Evolutionary conservation across 306 rosid species (phyloP).

Genomic region (Dryas alaskensis): DNA sequence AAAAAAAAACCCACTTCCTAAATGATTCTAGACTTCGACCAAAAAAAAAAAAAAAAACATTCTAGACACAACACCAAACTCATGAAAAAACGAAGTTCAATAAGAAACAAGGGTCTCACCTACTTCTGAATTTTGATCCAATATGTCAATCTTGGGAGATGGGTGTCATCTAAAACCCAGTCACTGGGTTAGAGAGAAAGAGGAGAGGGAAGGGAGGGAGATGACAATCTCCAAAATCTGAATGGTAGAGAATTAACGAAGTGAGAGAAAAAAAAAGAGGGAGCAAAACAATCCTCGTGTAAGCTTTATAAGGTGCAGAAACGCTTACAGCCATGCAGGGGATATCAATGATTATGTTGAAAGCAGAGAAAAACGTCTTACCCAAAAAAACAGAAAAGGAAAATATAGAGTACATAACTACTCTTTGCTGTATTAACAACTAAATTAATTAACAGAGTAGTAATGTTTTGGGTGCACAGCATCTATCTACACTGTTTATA

Average conservation of each 20-base stretch:
- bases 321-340: conserved; percentile 64
- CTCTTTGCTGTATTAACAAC: not conserved
- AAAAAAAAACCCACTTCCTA: conserved; percentile 16
- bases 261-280: conserved; percentile 42
- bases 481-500: not conserved
- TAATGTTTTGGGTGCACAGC: not conserved
- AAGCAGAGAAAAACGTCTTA: conserved; percentile 18
- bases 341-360: conserved; percentile 32
- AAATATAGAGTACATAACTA: not conserved
- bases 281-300: conserved; percentile 54
- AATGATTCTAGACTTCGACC: not conserved
- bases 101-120: conserved; percentile 24
- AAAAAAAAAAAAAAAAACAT: not conserved
- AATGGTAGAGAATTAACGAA: conserved; percentile 47
- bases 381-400: not conserved
- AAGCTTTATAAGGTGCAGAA: conserved; percentile 45
- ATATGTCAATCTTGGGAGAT: conserved; percentile 16
- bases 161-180: conserved; percentile 18
- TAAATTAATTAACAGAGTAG: not conserved
- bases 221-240: conserved; percentile 48
- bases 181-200: conserved; percentile 25
- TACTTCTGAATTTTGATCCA: conserved; percentile 17
- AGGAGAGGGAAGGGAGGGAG: conserved; percentile 23
- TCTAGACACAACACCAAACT: not conserved
- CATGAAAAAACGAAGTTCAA: conserved; percentile 1